A percentile compares a stretch with the other conserved stretches of the same genome.
Conservation (phyloP, 139 green algal genomes). For the Chlorella sp. region DNA sequence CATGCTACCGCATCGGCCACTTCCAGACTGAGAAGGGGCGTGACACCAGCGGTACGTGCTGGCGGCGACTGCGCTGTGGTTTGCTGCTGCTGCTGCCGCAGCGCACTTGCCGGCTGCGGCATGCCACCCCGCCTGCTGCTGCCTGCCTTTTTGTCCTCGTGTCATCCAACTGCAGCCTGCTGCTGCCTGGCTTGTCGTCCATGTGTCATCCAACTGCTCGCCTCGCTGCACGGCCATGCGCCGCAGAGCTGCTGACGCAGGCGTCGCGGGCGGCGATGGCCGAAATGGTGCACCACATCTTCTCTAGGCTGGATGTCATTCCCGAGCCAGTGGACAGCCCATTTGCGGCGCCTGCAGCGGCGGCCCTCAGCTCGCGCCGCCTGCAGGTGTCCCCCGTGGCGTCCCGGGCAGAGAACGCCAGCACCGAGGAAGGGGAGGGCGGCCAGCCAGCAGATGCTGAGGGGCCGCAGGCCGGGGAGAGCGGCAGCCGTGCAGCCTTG, state of each 20-base stretch:
- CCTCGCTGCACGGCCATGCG: background rate
- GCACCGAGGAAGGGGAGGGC: background rate
- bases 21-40: constrained; percentile 61
- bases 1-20: constrained; percentile 86
- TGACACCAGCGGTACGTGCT: constrained; percentile 32
- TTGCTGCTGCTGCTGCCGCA: no score
- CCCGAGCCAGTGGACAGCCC: constrained; percentile 20
- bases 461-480: background rate
- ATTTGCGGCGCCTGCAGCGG: background rate
- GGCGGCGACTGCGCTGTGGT: no score
- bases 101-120: no score
- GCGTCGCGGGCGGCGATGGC: constrained; percentile 63
- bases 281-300: constrained; percentile 67
- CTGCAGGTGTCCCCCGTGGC: constrained; percentile 25
- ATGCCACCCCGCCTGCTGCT: no score
- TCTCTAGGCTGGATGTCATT: constrained; percentile 55
- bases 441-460: background rate
- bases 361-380: background rate
- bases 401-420: background rate
- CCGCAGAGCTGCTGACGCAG: constrained; percentile 71
- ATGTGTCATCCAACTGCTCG: background rate
- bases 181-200: background rate
- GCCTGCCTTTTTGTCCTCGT: no score
- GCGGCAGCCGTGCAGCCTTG: background rate
- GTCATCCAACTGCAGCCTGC: background rate